A percentile compares a stretch with the other conserved stretches of the same genome.
Conservation (phyloP, 805 yeast species). For the Candida maesae region DNA sequence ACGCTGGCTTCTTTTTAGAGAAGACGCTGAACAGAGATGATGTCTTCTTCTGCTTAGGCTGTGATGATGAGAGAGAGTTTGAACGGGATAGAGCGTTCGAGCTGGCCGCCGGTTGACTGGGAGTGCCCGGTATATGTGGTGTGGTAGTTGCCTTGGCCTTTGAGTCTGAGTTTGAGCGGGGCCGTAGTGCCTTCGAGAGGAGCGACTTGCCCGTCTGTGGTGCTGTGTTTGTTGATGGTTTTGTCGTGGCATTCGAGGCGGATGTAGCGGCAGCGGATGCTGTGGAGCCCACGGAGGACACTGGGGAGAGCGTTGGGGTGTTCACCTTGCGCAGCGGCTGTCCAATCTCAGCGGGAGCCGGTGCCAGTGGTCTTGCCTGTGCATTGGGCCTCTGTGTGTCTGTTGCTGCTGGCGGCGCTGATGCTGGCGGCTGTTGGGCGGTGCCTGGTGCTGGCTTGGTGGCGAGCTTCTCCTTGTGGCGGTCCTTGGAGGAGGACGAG, state of each 20-base stretch:
- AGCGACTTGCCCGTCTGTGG: conserved; percentile 14
- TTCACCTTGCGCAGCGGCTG: neutral
- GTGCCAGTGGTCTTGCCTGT: neutral
- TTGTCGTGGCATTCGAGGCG: conserved; percentile 12
- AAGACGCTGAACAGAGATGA: conserved; percentile 29
- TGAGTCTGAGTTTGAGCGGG: conserved; percentile 26
- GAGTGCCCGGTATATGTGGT: conserved; percentile 3
- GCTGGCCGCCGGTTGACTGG: neutral
- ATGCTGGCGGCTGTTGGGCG: neutral
- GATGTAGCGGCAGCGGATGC: conserved; percentile 14
- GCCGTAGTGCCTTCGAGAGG: conserved; percentile 24
- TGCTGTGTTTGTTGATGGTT: conserved; percentile 12
- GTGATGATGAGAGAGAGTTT: conserved; percentile 13
- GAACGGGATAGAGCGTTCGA: conserved; percentile 16
- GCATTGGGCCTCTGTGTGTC: neutral
- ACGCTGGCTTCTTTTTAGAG: conserved; percentile 27
- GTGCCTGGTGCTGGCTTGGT: neutral
- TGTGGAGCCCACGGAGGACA: conserved; percentile 15
- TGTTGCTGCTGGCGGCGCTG: neutral
- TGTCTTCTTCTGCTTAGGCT: conserved; percentile 23
- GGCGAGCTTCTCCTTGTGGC: conserved; percentile 9
- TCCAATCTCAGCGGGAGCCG: neutral
- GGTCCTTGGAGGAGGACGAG: conserved; percentile 20
- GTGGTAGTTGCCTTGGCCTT: conserved; percentile 5
- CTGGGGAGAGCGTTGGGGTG: conserved; percentile 8